These are phyloP conservation scores for Mycena venus DNA, from an alignment of 768 basidiomycete genomes.

Conservation along the genomic window DNA sequence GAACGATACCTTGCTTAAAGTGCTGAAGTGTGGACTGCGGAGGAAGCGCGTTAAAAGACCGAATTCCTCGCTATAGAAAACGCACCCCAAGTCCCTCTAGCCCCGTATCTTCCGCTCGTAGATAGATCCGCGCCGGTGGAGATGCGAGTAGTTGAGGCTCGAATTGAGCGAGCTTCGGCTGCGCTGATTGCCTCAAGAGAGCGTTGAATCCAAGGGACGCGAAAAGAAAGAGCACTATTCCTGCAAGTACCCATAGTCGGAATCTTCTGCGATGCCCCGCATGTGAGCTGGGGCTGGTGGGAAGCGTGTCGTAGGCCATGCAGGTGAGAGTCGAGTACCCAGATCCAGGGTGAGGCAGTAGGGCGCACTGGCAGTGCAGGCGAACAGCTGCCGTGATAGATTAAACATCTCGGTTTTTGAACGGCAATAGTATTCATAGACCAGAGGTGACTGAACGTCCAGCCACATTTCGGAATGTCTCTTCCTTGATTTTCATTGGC, in stretches of 20 bases:
- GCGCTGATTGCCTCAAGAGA: slow-evolving; percentile 1
- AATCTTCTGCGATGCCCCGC: slow-evolving; percentile 5
- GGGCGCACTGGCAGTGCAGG: background rate
- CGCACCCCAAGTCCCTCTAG: slow-evolving; percentile 25
- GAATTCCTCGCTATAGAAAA: background rate
- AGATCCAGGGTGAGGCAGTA: background rate
- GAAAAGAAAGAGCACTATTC: background rate
- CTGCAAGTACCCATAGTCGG: slow-evolving; percentile 12
- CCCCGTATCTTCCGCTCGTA: slow-evolving; percentile 13
- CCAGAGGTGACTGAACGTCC: too few species aligned
- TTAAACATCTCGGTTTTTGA: too few species aligned
- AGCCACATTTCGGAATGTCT: too few species aligned
- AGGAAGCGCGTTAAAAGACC: background rate
- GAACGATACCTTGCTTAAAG: slow-evolving; percentile 27
- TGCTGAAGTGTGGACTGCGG: slow-evolving; percentile 28
- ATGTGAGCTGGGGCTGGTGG: background rate
- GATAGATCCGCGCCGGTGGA: slow-evolving; percentile 3
- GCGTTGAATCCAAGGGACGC: background rate
- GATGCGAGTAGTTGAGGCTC: background rate
- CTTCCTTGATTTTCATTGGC: too few species aligned
- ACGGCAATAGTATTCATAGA: too few species aligned
- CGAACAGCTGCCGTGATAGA: background rate
- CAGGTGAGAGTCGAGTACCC: background rate
- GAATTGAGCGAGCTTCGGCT: background rate
- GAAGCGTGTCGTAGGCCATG: slow-evolving; percentile 16